phyloP scores from a whole-genome alignment of 2,329 filamentous ascomycete genomes.

The Pseudopyrenochaeta lycopersici region DNA sequence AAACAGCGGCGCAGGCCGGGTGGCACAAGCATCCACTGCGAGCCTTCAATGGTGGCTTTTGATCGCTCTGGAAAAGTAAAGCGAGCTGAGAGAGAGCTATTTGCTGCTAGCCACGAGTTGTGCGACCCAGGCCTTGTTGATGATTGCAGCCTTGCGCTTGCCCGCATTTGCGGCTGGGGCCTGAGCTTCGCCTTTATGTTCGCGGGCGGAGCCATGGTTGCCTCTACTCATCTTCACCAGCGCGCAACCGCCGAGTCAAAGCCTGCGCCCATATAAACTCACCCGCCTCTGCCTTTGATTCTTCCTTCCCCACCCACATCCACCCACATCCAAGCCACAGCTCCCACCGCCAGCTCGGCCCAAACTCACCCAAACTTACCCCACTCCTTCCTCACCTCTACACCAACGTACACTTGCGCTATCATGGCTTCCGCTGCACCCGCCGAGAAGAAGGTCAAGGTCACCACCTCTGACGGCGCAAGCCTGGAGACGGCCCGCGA shows the following conservation, averaged over 20 bases:
- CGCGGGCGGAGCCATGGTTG: slow-evolving; percentile 18
- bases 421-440: slow-evolving; percentile 34
- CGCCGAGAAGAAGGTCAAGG: slow-evolving; percentile 46
- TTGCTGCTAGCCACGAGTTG: neutral
- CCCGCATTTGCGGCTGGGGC: slow-evolving; percentile 15
- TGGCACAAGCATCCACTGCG: slow-evolving; percentile 5
- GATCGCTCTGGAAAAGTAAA: neutral
- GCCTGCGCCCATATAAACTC: slow-evolving; percentile 21
- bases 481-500: slow-evolving; percentile 67
- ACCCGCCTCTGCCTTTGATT: slow-evolving; percentile 5
- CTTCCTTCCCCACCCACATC: slow-evolving; percentile 6
- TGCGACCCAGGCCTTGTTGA: slow-evolving; percentile 8
- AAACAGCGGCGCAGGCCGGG: slow-evolving; percentile 1
- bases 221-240: slow-evolving; percentile 18
- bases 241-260: slow-evolving; percentile 15
- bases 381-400: slow-evolving; percentile 16
- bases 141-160: slow-evolving; percentile 36
- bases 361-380: slow-evolving; percentile 25
- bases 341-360: neutral
- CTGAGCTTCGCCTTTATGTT: slow-evolving; percentile 28
- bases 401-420: slow-evolving; percentile 7
- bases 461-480: slow-evolving; percentile 57
- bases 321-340: slow-evolving; percentile 1
- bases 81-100: neutral
- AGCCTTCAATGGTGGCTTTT: slow-evolving; percentile 3